A percentile compares a stretch with the other conserved stretches of the same genome.
phyloP scores from a whole-genome alignment of 2,329 filamentous ascomycete species.

The Pseudonectria buxi region DNA sequence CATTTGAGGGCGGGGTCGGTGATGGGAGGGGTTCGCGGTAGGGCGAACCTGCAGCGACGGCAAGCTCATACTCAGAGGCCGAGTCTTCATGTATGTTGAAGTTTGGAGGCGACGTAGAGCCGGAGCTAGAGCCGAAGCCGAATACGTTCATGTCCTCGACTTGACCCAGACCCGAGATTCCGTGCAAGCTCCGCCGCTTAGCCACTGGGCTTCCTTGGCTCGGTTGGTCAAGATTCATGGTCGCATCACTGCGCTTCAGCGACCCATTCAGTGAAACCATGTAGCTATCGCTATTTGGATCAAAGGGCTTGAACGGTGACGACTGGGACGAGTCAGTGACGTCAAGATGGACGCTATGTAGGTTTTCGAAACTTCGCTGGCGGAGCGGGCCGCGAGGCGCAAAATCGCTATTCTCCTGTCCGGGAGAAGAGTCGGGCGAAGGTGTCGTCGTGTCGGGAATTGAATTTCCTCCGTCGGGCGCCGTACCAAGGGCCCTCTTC shows the following conservation, averaged over 20 bases:
- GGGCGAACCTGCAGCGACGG: slow-evolving; percentile 25
- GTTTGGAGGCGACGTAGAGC: slow-evolving; percentile 32
- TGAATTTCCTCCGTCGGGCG: slow-evolving; percentile 65
- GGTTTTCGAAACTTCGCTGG: slow-evolving; percentile 35
- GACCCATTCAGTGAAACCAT: slow-evolving; percentile 57
- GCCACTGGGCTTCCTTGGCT: slow-evolving; percentile 78
- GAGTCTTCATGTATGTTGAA: slow-evolving; percentile 49
- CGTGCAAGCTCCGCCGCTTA: slow-evolving; percentile 83
- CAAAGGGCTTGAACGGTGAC: slow-evolving; percentile 44
- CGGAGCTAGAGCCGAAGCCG: slow-evolving; percentile 45
- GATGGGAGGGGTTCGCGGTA: slow-evolving; percentile 37
- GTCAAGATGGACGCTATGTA: slow-evolving; percentile 53
- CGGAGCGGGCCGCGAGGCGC: slow-evolving; percentile 28
- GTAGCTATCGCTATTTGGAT: slow-evolving; percentile 31
- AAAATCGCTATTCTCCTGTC: slow-evolving; percentile 37
- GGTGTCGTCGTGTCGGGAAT: slow-evolving; percentile 35
- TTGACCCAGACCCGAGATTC: slow-evolving; percentile 53
- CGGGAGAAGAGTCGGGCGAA: slow-evolving; percentile 31
- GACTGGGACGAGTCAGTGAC: slow-evolving; percentile 46
- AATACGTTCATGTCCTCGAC: slow-evolving; percentile 67
- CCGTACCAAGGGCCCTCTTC: slow-evolving; percentile 67
- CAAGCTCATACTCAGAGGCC: slow-evolving; percentile 47
- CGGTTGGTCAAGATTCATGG: slow-evolving; percentile 77
- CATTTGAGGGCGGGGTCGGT: slow-evolving; percentile 42
- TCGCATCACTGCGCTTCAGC: slow-evolving; percentile 83